Evolutionary conservation across 2,329 filamentous ascomycete species (phyloP), one percentile per base, ranked within the genome.

Genomic region (Chrysosporium queenslandicum): DNA sequence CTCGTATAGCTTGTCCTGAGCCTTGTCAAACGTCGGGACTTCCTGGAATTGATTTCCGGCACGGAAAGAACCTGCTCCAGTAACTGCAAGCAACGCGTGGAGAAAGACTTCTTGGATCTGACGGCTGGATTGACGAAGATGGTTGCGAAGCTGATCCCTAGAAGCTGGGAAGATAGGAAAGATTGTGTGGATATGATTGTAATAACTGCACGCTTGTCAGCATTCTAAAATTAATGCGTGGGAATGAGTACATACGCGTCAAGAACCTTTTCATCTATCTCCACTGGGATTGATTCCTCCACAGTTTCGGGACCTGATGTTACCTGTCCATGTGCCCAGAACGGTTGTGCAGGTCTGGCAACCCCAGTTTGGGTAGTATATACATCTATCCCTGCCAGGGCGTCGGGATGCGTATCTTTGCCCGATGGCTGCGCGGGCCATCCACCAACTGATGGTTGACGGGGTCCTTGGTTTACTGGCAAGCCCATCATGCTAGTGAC

Each of bases 151-250:
- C 32, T 67, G 64, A 27, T 70, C 66, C 46, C 63, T 66, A 11
- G 68, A 67, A 55, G 68, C 64, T 8, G 70, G 66, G n/a, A 72
- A 59, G 20, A 72, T 65, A 1, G 70, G 70, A 20, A 71, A 59
- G 18, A 71, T 55, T 5, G 63, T 63, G 55, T 72, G 70, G 20
- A 72, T 66, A 46, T 68, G 65, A 29, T 65, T 60, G 48, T 70
- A 70, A 58, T 72, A 72, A 6, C 69, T 71, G 50, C 12, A 18
- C 1, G 34, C 23, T 21, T 39, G 20, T 48, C 37, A 48, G 43
- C 9, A 49, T 21, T 11, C 2, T 42, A 37, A 20, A 3, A 3
- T 29, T 4, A 40, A 8, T 25, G 9, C 29, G 11, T 2, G 37
- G 42, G 18, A 20, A 29, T 42, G 43, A 41, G 14, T 40, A 64